Percentiles rank a stretch among this genome's conserved stretches.
Evolutionary conservation across 306 rosid species (phyloP).

Genomic region (Ormosia semicastrata): DNA sequence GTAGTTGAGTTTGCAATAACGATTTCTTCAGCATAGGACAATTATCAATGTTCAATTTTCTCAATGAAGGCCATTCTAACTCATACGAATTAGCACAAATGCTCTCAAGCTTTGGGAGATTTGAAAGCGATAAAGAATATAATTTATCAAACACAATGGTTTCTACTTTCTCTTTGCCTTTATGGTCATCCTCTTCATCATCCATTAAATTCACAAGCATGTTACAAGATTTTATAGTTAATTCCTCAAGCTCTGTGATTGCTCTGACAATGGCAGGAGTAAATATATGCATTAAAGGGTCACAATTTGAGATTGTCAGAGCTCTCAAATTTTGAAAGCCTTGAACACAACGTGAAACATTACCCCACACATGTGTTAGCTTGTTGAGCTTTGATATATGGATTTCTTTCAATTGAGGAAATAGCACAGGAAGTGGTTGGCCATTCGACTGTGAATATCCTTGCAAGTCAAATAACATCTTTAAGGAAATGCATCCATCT

Average conservation of each 20-base stretch:
- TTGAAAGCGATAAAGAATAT: background rate
- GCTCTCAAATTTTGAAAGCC: conserved; percentile 7
- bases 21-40: background rate
- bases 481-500: too few relatives aligned
- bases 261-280: background rate
- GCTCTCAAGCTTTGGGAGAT: background rate
- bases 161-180: background rate
- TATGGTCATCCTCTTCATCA: background rate
- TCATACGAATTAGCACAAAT: background rate
- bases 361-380: background rate
- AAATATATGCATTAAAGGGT: conserved; percentile 1
- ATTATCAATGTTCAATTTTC: background rate
- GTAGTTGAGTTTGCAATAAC: background rate
- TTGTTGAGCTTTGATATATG: background rate
- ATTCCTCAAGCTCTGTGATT: background rate
- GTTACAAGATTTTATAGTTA: background rate
- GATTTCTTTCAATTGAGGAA: background rate
- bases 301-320: background rate
- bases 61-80: background rate
- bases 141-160: background rate
- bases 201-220: background rate
- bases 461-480: too few relatives aligned
- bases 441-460: background rate
- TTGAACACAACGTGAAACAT: background rate
- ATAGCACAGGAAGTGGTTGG: background rate